phyloP scores from a whole-genome alignment of 176 grass and related monocot species.

The Saccharum officinarum region DNA sequence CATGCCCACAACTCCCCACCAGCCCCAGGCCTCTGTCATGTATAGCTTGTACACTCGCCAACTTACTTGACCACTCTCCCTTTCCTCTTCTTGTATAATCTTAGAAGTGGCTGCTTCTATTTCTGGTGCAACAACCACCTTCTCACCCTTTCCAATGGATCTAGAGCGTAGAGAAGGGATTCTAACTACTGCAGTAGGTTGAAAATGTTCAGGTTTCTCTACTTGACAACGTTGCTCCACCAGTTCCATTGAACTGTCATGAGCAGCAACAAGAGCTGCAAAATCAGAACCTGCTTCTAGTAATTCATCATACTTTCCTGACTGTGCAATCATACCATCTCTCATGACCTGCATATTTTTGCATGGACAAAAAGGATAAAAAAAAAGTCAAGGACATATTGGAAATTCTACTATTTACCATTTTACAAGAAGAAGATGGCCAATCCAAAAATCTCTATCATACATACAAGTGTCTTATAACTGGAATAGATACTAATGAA shows the following conservation, averaged over 20 bases:
- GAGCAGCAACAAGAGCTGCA: conserved; percentile 76
- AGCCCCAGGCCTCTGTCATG: conserved; percentile 89
- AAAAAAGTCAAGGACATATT: not conserved
- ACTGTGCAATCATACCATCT: conserved; percentile 71
- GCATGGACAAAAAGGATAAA: not conserved
- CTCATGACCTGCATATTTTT: conserved; percentile 66
- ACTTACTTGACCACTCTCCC: conserved; percentile 86
- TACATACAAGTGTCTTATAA: not conserved
- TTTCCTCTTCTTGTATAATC: conserved; percentile 89
- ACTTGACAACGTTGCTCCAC: conserved; percentile 61
- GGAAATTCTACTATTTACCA: not conserved
- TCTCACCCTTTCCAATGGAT: conserved; percentile 61
- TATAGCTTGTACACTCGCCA: conserved; percentile 76
- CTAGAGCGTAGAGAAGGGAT: conserved; percentile 46
- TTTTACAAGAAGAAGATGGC: conserved; percentile 7
- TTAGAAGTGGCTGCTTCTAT: conserved; percentile 70
- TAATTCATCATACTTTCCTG: conserved; percentile 82
- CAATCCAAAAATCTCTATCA: not conserved
- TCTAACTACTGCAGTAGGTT: conserved; percentile 24
- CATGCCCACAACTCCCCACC: conserved; percentile 64
- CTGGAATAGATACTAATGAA: not conserved
- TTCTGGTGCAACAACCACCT: conserved; percentile 46
- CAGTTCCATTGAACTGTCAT: conserved; percentile 96
- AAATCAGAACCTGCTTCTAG: conserved; percentile 61
- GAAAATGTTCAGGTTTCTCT: conserved; percentile 31